A percentile compares a stretch with the other conserved stretches of the same genome.
These are phyloP conservation scores for Starmerella riodocensis DNA, from an alignment of 805 yeast species.

Conservation along the genomic window DNA sequence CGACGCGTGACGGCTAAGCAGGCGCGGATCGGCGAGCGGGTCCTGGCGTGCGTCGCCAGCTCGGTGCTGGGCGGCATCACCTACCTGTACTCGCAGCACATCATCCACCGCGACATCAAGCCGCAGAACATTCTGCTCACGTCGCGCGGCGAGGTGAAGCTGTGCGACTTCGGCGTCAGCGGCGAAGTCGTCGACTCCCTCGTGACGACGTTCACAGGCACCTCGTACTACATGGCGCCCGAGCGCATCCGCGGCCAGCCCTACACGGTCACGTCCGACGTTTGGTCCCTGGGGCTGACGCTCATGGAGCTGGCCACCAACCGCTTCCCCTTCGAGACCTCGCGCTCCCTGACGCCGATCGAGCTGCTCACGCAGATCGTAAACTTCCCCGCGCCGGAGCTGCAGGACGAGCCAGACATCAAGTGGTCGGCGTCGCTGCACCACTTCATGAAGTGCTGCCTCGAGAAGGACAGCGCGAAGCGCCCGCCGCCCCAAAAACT, in stretches of 20 bases:
- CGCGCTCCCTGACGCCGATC: constrained; percentile 60
- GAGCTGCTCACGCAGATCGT: constrained; percentile 72
- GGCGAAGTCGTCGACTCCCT: constrained; percentile 92
- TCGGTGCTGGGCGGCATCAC: constrained; percentile 74
- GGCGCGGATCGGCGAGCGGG: constrained; percentile 85
- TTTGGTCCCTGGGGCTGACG: constrained; percentile 92
- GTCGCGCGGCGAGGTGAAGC: constrained; percentile 63
- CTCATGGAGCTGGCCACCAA: constrained; percentile 86
- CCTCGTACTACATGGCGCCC: constrained; percentile 97
- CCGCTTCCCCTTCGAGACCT: constrained; percentile 62
- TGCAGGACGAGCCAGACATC: constrained; percentile 69
- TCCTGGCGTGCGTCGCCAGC: constrained; percentile 79
- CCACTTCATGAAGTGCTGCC: constrained; percentile 65
- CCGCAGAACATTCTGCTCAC: constrained; percentile 85
- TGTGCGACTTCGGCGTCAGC: constrained; percentile 95
- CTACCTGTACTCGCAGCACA: constrained; percentile 73
- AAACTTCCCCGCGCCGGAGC: constrained; percentile 60
- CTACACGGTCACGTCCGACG: constrained; percentile 87
- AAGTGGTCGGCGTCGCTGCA: constrained; percentile 74
- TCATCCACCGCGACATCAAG: constrained; percentile 90
- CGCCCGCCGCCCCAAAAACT: constrained; percentile 90
- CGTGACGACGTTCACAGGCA: constrained; percentile 94
- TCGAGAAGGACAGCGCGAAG: constrained; percentile 63
- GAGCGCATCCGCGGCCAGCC: constrained; percentile 94
- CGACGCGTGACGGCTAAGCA: constrained; percentile 57